Evolutionary conservation across 306 rosid species (phyloP), one percentile per base, ranked within the genome.

Genomic region (Amphicarpaea edgeworthii): DNA sequence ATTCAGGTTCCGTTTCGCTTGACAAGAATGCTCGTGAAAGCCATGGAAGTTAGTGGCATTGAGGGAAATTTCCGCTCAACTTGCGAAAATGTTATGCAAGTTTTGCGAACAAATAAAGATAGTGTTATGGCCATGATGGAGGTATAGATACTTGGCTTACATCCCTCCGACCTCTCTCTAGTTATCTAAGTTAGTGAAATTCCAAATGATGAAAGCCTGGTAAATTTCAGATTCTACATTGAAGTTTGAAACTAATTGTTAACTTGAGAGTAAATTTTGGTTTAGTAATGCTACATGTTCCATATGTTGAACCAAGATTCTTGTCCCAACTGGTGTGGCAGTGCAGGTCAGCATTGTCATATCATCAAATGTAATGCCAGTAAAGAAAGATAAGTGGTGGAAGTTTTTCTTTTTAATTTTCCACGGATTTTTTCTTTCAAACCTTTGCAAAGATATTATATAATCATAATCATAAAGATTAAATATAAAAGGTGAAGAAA

Each of bases 91-190:
- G 97, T 95, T 38, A 90, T 95, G 97, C 93, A 90, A 78, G 98
- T 95, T 81, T 86, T 95, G 66, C 91, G 97, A 82, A 83, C 96
- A 37, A 72, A 95, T 86, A 90, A 80, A 77, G 93, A 92, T 60
- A 86, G 98, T 68, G 97, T 95, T 66, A 95, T 95, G 98, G 98
- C 98, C 64, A 95, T 95, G 98, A 95, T 95, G 98, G 98, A 95
- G 98, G 98, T 95, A 89, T 61, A 21, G 12, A 72, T 17, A 3
- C 78, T 32, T 53, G 58, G 46, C 57, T 72, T 61, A 8, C 54
- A 32, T 47, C 17, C 53, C 55, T 16, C 66, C 19, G n/a, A 62
- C 11, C 37, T 1, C 62, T 1, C 62, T 14, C 7, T 30, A 15
- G 17, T 49, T 61, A 8, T 71, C 21, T 21, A 40, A 14, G 4